A percentile compares a stretch with the other conserved stretches of the same genome.
Evolutionary conservation across 192 early-diverging fungal species (phyloP).

Genomic region (Coemansia pectinata): DNA sequence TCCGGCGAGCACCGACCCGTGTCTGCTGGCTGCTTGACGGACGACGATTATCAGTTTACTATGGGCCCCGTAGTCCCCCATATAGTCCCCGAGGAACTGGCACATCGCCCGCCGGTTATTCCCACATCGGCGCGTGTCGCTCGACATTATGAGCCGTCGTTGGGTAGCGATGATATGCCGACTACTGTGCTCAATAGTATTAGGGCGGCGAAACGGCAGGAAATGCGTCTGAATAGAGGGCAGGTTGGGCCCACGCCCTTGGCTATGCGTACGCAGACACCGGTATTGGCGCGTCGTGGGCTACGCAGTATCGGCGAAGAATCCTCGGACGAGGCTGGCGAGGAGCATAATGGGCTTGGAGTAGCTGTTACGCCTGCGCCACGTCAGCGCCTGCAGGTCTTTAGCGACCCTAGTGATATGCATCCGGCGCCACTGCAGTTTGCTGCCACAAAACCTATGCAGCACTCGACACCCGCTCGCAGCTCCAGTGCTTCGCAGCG

Average conservation of each 20-base stretch:
- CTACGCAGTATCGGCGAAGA: slow-evolving; percentile 21
- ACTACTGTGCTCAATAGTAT: slow-evolving; percentile 41
- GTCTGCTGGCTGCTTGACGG: background rate
- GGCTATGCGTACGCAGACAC: slow-evolving; percentile 17
- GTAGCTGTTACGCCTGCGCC: background rate
- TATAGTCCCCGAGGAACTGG: slow-evolving; percentile 23
- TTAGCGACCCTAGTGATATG: slow-evolving; percentile 3
- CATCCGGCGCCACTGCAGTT: slow-evolving; percentile 5
- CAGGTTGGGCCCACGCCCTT: slow-evolving; percentile 29
- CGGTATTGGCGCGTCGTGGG: background rate
- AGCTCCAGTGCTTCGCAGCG: background rate
- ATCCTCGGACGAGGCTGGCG: background rate
- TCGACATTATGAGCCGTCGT: slow-evolving; percentile 5
- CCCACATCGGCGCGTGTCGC: slow-evolving; percentile 23
- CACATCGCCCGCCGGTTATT: slow-evolving; percentile 11
- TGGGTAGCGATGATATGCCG: slow-evolving; percentile 27
- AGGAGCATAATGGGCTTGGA: background rate
- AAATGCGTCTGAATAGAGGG: slow-evolving; percentile 5
- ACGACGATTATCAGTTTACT: slow-evolving; percentile 56
- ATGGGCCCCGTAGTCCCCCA: slow-evolving; percentile 52
- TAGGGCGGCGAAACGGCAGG: slow-evolving; percentile 16
- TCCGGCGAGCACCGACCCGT: background rate
- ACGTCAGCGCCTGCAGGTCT: slow-evolving; percentile 11
- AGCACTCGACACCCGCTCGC: slow-evolving; percentile 19
- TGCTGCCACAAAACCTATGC: background rate